phyloP scores from a whole-genome alignment of 2,329 filamentous ascomycete genomes.

The Cytospora schulzeri region DNA sequence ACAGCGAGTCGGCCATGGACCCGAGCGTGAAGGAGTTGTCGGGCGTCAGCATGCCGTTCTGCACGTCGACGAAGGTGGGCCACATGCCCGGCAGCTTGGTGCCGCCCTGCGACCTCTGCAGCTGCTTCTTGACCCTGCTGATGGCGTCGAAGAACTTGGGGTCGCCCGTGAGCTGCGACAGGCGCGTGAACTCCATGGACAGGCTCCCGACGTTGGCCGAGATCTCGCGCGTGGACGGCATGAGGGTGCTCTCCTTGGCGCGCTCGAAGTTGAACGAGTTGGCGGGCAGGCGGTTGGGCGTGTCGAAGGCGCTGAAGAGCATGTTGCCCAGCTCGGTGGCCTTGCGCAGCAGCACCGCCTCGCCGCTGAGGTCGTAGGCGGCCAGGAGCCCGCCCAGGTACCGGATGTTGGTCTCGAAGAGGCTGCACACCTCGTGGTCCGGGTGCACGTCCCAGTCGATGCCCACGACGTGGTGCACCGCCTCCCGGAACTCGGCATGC shows the following conservation, averaged over 20 bases:
- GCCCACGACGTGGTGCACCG: slow-evolving; percentile 50
- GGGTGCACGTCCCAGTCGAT: slow-evolving; percentile 57
- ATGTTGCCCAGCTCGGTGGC: slow-evolving; percentile 56
- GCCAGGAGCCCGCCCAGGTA: slow-evolving; percentile 55
- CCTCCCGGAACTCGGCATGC: slow-evolving; percentile 55
- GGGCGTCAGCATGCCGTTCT: slow-evolving; percentile 48
- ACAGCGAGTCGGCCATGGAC: slow-evolving; percentile 51
- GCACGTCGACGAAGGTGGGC: slow-evolving; percentile 67
- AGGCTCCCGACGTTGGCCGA: slow-evolving; percentile 63
- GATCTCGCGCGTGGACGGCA: slow-evolving; percentile 41
- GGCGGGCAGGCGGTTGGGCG: slow-evolving; percentile 54
- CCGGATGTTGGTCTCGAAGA: slow-evolving; percentile 66
- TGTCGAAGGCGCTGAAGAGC: slow-evolving; percentile 57
- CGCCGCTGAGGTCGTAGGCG: slow-evolving; percentile 54
- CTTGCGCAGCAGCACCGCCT: slow-evolving; percentile 51
- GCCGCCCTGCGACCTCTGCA: slow-evolving; percentile 64
- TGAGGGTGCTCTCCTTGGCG: slow-evolving; percentile 43
- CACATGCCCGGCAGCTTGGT: slow-evolving; percentile 74
- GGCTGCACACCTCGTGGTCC: slow-evolving; percentile 45
- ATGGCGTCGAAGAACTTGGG: slow-evolving; percentile 76
- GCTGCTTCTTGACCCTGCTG: slow-evolving; percentile 70
- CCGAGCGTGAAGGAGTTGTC: slow-evolving; percentile 47
- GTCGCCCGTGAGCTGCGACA: slow-evolving; percentile 73
- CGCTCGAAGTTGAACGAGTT: slow-evolving; percentile 48
- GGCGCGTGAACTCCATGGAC: slow-evolving; percentile 72